Conservation (phyloP, 345 rosid genomes). For the Limnanthes douglasii region DNA sequence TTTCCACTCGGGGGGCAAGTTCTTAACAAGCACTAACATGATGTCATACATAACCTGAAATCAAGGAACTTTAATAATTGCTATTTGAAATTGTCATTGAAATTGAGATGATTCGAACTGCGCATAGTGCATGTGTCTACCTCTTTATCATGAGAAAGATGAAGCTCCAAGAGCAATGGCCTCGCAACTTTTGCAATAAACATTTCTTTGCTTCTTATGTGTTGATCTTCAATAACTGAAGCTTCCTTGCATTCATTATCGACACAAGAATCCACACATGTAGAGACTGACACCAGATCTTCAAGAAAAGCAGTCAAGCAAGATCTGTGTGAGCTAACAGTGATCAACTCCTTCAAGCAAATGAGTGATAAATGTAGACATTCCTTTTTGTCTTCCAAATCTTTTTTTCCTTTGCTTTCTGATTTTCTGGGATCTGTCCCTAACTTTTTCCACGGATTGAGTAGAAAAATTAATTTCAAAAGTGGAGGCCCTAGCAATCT, state of each 20-base stretch:
- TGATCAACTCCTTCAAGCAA: conserved; percentile 54
- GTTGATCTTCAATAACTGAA: conserved; percentile 26
- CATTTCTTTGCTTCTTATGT: conserved; percentile 23
- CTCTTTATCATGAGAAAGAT: conserved; percentile 36
- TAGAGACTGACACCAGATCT: conserved; percentile 35
- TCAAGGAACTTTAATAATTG: too few relatives aligned
- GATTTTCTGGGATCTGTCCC: conserved; percentile 19
- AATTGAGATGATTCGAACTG: too few relatives aligned
- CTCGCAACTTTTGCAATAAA: conserved; percentile 33
- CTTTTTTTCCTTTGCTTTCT: conserved; percentile 22
- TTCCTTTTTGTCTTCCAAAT: conserved; percentile 36
- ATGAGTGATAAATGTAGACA: conserved; percentile 38
- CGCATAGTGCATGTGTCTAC: too few relatives aligned
- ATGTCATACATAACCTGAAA: conserved; percentile 53
- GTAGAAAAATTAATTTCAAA: conserved; percentile 44
- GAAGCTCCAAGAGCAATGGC: conserved; percentile 40
- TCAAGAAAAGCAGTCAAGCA: conserved; percentile 33
- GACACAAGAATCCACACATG: conserved; percentile 16
- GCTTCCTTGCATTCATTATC: conserved; percentile 23
- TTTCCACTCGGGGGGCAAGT: conserved; percentile 38
- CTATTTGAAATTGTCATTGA: too few relatives aligned
- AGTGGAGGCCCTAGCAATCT: conserved; percentile 42
- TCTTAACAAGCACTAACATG: conserved; percentile 25
- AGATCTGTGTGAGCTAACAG: conserved; percentile 22
- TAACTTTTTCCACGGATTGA: conserved; percentile 20